Evolutionary conservation across 2,329 filamentous ascomycete genomes (phyloP).

Genomic region (Lachnellula suecica): DNA sequence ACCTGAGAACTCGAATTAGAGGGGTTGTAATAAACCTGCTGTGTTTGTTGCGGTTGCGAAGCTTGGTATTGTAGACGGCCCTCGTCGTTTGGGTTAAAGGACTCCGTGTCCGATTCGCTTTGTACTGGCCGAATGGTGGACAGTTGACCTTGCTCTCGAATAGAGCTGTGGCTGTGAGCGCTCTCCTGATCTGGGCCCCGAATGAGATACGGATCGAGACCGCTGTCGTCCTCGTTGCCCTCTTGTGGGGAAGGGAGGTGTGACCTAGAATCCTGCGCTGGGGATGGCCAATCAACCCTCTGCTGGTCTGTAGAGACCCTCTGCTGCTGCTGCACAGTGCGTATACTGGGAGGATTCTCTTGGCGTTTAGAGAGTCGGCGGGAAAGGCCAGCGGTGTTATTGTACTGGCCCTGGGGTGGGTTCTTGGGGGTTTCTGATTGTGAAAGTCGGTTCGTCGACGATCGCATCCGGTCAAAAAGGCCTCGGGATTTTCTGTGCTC

Average conservation of each 20-base stretch:
- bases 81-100: slow-evolving; percentile 21
- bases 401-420: slow-evolving; percentile 36
- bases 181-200: slow-evolving; percentile 18
- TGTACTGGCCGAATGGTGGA: slow-evolving; percentile 29
- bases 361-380: slow-evolving; percentile 57
- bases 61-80: slow-evolving; percentile 34
- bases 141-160: slow-evolving; percentile 21
- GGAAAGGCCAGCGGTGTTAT: slow-evolving; percentile 47
- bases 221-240: slow-evolving; percentile 24
- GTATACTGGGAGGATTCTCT: slow-evolving; percentile 45
- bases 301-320: slow-evolving; percentile 38
- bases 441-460: slow-evolving; percentile 25
- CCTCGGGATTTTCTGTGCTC: slow-evolving; percentile 31
- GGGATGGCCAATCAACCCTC: slow-evolving; percentile 33
- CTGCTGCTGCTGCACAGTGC: slow-evolving; percentile 41
- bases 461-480: slow-evolving; percentile 32
- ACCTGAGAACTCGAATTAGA: slow-evolving; percentile 25
- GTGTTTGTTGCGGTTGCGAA: slow-evolving; percentile 19
- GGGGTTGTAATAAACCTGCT: slow-evolving; percentile 26
- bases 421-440: slow-evolving; percentile 9
- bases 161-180: slow-evolving; percentile 6
- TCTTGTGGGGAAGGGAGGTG: slow-evolving; percentile 32
- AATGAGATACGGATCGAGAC: slow-evolving; percentile 30
- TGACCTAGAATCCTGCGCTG: slow-evolving; percentile 31
- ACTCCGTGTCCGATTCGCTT: slow-evolving; percentile 21